Base-by-base conservation (phyloP, 495 filamentous ascomycete genomes). In the Xylaria scruposa region DNA sequence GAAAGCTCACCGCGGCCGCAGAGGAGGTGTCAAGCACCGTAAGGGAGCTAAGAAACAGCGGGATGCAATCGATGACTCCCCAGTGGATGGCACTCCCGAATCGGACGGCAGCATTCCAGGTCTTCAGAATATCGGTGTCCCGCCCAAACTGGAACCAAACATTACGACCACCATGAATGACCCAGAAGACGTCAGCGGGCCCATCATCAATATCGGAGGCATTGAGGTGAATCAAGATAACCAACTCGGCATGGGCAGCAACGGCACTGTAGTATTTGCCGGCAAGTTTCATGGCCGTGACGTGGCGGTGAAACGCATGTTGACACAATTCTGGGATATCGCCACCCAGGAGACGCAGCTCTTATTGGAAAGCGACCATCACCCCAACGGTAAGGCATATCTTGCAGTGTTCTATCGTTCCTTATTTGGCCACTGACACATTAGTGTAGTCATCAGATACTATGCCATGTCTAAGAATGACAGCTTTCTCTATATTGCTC, bases 271-370 rank as follows among this genome's bases (percentile, higher is more conserved):
- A 53, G 94, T 97, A 9, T 95, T 93, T 78, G 88, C 89, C 19
- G 94, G 94, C n/a, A 90, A 87, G 29, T 97, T 94, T 77, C 93
- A 97, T 76, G 94, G 95, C 26, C 91, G 94, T 73, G 92, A 93
- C 56, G 97, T 99, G 24, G 96, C 96, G 1, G 94, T 99, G 42
- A 99, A 99, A 83, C 89, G 96, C 29, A 98, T 99, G 94, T 85
- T 98, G 61, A 91, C 93, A 49, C 91, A 96, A 70, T 97, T 97
- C 78, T 97, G 92, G 80, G 96, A 97, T 67, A 94, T 99, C 74
- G 97, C 97, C 13, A 92, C 92, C 26, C 95, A 97, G 71, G 96
- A 99, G 78, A 95, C 97, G 2, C 90, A 92, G 54, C 82, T 98
- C 19, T 82, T 99, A 42, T 89, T 96, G 71, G 93, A 97, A 76